Evolutionary conservation across 169 alveolate genomes (phyloP).

Genomic region (Plasmodium fragile): DNA sequence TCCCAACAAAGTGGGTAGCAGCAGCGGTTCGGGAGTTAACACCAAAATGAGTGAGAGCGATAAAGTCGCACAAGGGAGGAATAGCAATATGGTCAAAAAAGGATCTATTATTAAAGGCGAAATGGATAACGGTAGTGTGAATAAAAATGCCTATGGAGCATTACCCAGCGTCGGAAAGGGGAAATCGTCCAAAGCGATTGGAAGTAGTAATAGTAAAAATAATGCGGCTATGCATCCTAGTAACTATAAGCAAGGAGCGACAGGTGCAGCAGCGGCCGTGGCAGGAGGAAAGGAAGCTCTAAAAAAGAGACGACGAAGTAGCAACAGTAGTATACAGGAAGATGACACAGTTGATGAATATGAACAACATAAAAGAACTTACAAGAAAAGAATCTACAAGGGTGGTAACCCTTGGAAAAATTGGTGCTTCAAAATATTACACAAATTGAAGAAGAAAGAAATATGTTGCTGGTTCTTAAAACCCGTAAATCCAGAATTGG

Average conservation of each 20-base stretch:
- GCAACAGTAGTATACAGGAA: slow-evolving; percentile 41
- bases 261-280: background rate
- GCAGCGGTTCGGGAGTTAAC: background rate
- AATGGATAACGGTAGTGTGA: slow-evolving; percentile 10
- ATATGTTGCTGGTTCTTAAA: slow-evolving; percentile 89
- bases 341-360: slow-evolving; percentile 60
- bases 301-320: slow-evolving; percentile 36
- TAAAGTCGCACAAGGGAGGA: slow-evolving; percentile 1
- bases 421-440: slow-evolving; percentile 77
- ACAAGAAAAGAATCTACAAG: slow-evolving; percentile 67
- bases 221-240: background rate
- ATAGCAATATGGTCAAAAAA: background rate
- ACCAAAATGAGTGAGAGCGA: background rate
- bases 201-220: background rate
- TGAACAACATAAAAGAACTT: slow-evolving; percentile 64
- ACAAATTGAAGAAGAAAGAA: slow-evolving; percentile 79
- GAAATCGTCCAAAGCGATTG: background rate
- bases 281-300: slow-evolving; percentile 23
- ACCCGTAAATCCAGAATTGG: slow-evolving; percentile 93
- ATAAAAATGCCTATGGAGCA: slow-evolving; percentile 13
- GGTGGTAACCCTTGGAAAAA: slow-evolving; percentile 77
- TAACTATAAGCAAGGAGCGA: slow-evolving; percentile 15
- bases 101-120: background rate
- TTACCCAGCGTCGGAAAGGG: slow-evolving; percentile 44
- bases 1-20: background rate